Evolutionary conservation across 1,284 basidiomycete species (phyloP).

Genomic region (Microbotryum scabiosae): DNA sequence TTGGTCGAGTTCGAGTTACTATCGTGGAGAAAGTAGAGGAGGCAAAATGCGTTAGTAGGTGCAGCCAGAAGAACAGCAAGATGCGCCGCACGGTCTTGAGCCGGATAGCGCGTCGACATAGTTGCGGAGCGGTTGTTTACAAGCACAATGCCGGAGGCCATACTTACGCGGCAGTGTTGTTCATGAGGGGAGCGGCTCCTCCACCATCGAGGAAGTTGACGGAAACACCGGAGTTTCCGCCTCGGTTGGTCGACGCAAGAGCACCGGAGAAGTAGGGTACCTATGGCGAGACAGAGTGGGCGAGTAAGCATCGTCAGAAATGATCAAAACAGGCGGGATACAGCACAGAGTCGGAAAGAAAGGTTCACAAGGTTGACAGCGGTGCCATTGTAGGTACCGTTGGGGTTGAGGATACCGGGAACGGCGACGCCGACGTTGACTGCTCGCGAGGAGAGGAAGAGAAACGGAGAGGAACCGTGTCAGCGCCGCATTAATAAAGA

Average conservation of each 20-base stretch:
- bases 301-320: too few species aligned
- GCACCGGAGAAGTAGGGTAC: conserved; percentile 7
- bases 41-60: too few species aligned
- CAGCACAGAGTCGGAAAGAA: background rate
- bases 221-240: conserved; percentile 5
- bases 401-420: conserved; percentile 14
- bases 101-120: too few species aligned
- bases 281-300: too few species aligned
- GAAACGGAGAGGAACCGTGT: too few species aligned
- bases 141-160: too few species aligned
- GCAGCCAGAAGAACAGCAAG: background rate
- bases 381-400: background rate
- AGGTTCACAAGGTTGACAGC: background rate
- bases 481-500: too few species aligned
- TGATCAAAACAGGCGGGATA: too few species aligned
- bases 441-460: background rate
- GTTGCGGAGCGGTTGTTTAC: too few species aligned
- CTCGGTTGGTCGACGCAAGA: conserved; percentile 18
- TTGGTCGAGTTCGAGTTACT: too few species aligned
- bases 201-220: conserved; percentile 31
- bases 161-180: conserved; percentile 19
- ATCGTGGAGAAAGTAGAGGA: too few species aligned
- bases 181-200: conserved; percentile 23
- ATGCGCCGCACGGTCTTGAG: background rate
- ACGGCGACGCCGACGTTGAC: conserved; percentile 12